A percentile compares a stretch with the other conserved stretches of the same genome.
phyloP scores from a whole-genome alignment of 1,284 basidiomycete species.

The Naganishia liquefaciens region DNA sequence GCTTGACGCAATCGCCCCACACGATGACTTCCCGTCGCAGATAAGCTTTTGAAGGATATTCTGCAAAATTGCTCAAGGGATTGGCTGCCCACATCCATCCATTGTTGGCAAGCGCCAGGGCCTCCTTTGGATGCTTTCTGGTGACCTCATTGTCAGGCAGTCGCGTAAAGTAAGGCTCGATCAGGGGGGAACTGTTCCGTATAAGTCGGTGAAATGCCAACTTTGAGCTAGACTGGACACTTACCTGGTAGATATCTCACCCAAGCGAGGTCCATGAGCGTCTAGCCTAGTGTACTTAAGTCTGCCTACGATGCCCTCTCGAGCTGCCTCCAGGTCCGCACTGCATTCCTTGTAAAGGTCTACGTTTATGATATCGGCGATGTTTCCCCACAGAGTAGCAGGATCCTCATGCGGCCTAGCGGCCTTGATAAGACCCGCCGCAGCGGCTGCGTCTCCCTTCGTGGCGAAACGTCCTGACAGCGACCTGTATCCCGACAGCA shows the following conservation, averaged over 20 bases:
- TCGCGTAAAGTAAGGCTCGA: constrained; percentile 88
- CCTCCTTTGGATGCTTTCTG: constrained; percentile 64
- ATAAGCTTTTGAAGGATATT: constrained; percentile 93
- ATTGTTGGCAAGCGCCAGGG: constrained; percentile 89
- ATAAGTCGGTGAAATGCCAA: constrained; percentile 2
- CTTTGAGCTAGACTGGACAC: constrained; percentile 46
- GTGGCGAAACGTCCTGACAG: constrained; percentile 69
- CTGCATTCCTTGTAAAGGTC: constrained; percentile 82
- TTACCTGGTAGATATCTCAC: constrained; percentile 72
- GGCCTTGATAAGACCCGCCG: constrained; percentile 66
- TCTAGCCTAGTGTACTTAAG: constrained; percentile 79
- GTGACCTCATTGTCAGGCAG: constrained; percentile 61
- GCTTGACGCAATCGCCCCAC: constrained; percentile 97
- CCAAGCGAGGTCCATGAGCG: constrained; percentile 77
- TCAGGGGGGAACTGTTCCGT: constrained; percentile 71
- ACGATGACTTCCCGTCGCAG: constrained; percentile 93
- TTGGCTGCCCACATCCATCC: constrained; percentile 99
- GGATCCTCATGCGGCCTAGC: constrained; percentile 59
- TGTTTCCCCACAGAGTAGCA: constrained; percentile 68
- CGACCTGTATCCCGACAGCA: constrained; percentile 63
- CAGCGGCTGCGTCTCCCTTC: constrained; percentile 66
- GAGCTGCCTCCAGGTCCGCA: constrained; percentile 71
- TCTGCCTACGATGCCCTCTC: constrained; percentile 73
- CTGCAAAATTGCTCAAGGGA: constrained; percentile 90
- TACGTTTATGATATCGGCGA: constrained; percentile 84